Conservation (phyloP, 805 yeast genomes). For the Teunomyces funiuensis region DNA sequence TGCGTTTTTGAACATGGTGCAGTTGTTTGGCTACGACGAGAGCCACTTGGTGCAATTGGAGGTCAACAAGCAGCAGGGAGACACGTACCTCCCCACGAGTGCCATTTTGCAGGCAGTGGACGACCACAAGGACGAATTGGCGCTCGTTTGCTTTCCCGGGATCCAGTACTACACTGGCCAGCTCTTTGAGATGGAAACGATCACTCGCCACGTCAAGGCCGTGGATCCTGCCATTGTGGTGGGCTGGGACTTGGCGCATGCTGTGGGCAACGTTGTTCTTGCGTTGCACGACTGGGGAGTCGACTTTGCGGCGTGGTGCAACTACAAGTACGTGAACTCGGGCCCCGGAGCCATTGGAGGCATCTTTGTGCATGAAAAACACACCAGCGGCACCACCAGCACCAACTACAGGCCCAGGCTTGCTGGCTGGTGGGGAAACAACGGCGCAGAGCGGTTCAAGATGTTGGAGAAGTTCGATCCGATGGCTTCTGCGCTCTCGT, state of each 20-base stretch:
- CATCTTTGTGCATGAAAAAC: constrained; percentile 66
- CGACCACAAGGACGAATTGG: constrained; percentile 57
- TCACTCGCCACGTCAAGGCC: constrained; percentile 62
- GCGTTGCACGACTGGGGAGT: constrained; percentile 83
- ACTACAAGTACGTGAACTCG: constrained; percentile 84
- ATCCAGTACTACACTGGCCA: constrained; percentile 94
- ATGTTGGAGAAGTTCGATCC: constrained; percentile 82
- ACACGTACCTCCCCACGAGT: constrained; percentile 57
- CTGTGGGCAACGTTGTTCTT: constrained; percentile 82
- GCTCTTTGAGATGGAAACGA: constrained; percentile 67
- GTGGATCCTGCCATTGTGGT: constrained; percentile 45
- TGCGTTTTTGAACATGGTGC: constrained; percentile 73
- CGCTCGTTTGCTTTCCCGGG: constrained; percentile 80
- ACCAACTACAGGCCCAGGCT: constrained; percentile 56
- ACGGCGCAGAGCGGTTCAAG: constrained; percentile 63
- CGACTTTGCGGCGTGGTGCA: constrained; percentile 94
- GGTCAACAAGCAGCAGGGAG: constrained; percentile 51
- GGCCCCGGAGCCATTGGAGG: constrained; percentile 97
- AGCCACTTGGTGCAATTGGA: constrained; percentile 62
- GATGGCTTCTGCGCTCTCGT: constrained; percentile 81
- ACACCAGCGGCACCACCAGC: constrained; percentile 29
- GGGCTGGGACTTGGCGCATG: constrained; percentile 97
- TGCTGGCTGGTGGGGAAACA: constrained; percentile 99
- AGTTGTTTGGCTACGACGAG: constrained; percentile 50
- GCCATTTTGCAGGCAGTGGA: constrained; percentile 60